Evolutionary conservation across 2,329 filamentous ascomycete genomes (phyloP).

Genomic region (Akanthomyces dipterigenus): DNA sequence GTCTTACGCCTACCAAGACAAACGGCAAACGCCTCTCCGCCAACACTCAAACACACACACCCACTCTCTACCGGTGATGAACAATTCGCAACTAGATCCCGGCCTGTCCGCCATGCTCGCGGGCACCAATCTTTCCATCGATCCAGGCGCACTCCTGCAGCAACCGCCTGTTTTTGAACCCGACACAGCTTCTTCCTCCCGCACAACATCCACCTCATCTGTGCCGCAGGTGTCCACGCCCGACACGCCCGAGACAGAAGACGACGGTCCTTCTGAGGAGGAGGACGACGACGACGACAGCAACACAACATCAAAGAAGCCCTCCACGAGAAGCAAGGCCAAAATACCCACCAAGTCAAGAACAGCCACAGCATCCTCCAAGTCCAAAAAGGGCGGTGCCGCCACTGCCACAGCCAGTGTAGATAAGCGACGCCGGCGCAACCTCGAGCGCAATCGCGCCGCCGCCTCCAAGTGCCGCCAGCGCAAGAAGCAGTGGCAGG

Average conservation of each 20-base stretch:
- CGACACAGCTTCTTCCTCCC: constrained; percentile 6
- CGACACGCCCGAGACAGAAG: not conserved
- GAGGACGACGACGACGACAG: not conserved
- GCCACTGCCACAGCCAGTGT: constrained; percentile 11
- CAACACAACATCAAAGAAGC: not conserved
- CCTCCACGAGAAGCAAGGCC: not conserved
- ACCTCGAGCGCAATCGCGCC: constrained; percentile 62
- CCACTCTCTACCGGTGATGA: not conserved
- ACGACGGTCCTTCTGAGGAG: not conserved
- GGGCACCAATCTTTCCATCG: not conserved
- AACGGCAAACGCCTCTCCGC: not conserved
- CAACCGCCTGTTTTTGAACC: not conserved
- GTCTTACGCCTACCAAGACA: not conserved
- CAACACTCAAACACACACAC: not conserved
- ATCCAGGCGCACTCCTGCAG: constrained; percentile 1
- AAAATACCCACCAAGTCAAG: constrained; percentile 14
- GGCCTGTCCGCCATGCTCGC: constrained; percentile 9
- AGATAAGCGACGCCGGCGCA: constrained; percentile 38
- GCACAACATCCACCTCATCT: constrained; percentile 8
- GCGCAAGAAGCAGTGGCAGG: constrained; percentile 53
- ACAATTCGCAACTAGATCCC: constrained; percentile 4
- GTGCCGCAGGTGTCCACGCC: not conserved
- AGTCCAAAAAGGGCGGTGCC: not conserved
- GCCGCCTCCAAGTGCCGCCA: constrained; percentile 69
- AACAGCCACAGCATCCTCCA: not conserved